Evolutionary conservation across 495 filamentous ascomycete species (phyloP), one percentile per base, ranked within the genome.

Genomic region (Xanthoparmelia taractica): DNA sequence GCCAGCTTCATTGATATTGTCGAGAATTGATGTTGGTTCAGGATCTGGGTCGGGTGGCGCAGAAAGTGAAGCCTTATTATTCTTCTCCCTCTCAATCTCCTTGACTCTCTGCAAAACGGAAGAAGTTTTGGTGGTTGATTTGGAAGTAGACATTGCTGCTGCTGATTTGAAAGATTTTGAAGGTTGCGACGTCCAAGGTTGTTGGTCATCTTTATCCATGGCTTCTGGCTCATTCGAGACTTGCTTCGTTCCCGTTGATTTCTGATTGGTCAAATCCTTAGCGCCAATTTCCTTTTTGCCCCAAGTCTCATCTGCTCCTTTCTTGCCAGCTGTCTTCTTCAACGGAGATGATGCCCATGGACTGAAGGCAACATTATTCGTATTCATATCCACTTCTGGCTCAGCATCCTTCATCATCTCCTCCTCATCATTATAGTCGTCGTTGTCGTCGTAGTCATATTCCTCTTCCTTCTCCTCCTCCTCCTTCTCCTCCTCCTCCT

Each of bases 291-390:
- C 77, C 70, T 85, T 86, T 67, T 79, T 8, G 10, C 45, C 45
- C 27, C 4, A 52, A 4, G 31, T 13, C 25, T 52, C 48, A 52
- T 52, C 48, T 52, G 71, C 69, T 65, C 86, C 76, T 63, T 86
- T 83, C 68, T 81, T 81, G 67, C 81, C 82, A 59, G 80, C 79
- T 72, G 70, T 70, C 70, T 66, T 85, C 78, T 66, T 88, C 79
- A 23, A 79, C 78, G 31, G 79, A 75, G 45, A 84, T 71, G 7
- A 2, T 17, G 64, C 67, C 69, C 69, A 69, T 36, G 63, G 50
- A 34, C 47, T 34, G 11, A 60, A 65, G 7, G 41, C 45, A 36
- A 36, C 34, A 36, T 36, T 36, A 36, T 36, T 36, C 34, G 10
- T 36, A 36, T 36, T 36, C 34, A 36, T 10, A 4, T 4, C 10